Percentiles rank a stretch among this genome's conserved stretches.
phyloP scores from a whole-genome alignment of 495 filamentous ascomycete genomes.

The Aspergillus heteromorphus region DNA sequence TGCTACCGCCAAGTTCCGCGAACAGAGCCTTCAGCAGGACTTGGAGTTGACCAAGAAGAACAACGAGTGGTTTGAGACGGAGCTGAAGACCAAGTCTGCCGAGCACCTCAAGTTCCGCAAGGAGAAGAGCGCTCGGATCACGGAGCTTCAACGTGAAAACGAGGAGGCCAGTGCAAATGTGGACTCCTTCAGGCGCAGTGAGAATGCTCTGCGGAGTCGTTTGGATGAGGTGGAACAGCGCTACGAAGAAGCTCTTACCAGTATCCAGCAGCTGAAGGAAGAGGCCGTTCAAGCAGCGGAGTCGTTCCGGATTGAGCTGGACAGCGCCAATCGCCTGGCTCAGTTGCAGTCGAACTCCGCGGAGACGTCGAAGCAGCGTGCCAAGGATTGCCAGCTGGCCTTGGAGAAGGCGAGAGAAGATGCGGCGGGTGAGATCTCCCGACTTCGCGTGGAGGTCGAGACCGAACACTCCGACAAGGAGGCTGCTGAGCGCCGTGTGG shows the following conservation, averaged over 20 bases:
- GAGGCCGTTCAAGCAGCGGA: constrained; percentile 71
- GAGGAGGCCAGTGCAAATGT: constrained; percentile 74
- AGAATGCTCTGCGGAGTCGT: constrained; percentile 71
- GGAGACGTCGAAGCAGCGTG: constrained; percentile 68
- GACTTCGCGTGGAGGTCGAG: constrained; percentile 72
- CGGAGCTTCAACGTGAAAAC: constrained; percentile 80
- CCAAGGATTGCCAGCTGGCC: constrained; percentile 73
- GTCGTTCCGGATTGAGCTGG: constrained; percentile 75
- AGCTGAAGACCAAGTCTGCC: constrained; percentile 79
- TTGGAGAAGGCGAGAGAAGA: constrained; percentile 77
- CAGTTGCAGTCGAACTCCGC: constrained; percentile 81
- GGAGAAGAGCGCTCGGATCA: constrained; percentile 81
- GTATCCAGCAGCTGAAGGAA: constrained; percentile 80
- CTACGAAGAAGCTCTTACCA: constrained; percentile 72
- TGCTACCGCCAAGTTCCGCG: constrained; percentile 75
- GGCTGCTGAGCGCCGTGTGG: constrained; percentile 60
- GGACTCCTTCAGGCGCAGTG: constrained; percentile 70
- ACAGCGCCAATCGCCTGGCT: constrained; percentile 71
- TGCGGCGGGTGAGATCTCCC: constrained; percentile 72
- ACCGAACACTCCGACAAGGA: constrained; percentile 70
- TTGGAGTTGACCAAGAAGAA: constrained; percentile 77
- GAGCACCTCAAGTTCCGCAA: constrained; percentile 90
- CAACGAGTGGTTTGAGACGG: constrained; percentile 86
- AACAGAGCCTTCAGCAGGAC: constrained; percentile 83
- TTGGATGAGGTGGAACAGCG: constrained; percentile 81